Evolutionary conservation across 441 rosid species (phyloP), one percentile per base, ranked within the genome.

Genomic region (Corymbia calophylla): DNA sequence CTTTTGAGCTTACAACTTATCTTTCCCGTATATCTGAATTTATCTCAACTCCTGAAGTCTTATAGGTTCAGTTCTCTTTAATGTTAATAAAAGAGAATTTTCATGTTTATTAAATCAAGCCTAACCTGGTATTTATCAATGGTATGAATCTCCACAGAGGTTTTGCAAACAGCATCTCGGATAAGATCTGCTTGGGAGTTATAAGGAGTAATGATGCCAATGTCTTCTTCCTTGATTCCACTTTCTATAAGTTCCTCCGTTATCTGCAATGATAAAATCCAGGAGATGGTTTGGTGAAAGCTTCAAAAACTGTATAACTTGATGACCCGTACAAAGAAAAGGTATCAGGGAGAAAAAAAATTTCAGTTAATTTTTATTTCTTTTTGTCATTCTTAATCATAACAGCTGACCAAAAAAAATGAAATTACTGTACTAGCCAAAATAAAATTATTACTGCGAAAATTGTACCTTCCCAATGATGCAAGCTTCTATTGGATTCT

Each of bases 121-220:
- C 94, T 86, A 91, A 98, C 99, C 99, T 98, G 99, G 93, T 96
- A 98, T 90, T 97, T 97, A 89, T 98, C 99, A 89, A 98, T 97
- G 87, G 99, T 98, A 92, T 98, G 99, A 87, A 95, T 94, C 95
- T 98, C 99, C 91, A 97, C 97, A 39, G 96, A 93, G 56, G 91
- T 88, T 13, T 64, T 84, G 88, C 89, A 87, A 90, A 95, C 89
- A 53, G 90, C 87, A 56, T 92, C 92, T 91, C 94, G 92, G 88
- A 98, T 95, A 91, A 97, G 97, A 93, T 93, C 95, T 56, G 95
- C 96, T 93, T 98, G 99, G 47, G 99, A 94, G 92, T 98, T 98
- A 92, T 98, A 98, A 51, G 99, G 99, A 89, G 99, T 96, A 88
- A 98, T 98, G 91, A 97, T 95, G 89, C 99, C 99, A 70, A 98